Base-by-base conservation (phyloP, 2,329 filamentous ascomycete genomes). In the Colletotrichum caudatum region DNA sequence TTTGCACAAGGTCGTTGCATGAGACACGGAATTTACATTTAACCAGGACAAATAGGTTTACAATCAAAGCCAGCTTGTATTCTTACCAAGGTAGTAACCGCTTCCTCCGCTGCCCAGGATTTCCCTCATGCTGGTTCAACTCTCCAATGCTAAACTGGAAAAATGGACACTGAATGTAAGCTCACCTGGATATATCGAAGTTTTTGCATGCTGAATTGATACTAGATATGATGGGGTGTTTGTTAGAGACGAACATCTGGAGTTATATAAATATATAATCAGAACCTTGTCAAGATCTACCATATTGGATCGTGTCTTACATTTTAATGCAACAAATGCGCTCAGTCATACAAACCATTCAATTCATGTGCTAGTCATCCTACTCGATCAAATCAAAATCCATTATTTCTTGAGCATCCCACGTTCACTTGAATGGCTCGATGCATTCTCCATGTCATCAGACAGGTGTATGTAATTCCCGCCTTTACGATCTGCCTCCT, bases 381-480 rank as follows among this genome's bases (percentile, higher is more conserved):
- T 41, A 50, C 18, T 50, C 33, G 50, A 66, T 23, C 26, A 41
- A 59, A 26, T 39, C 8, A 12, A 48, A 16, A 12, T 18, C 33
- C 64, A n/a, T 71, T 64, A 64, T 7, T 60, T 59, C 53, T 69
- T 71, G 46, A 71, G 33, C 2, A 71, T 69, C 4, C 59, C 65
- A n/a, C 64, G 58, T 6, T 71, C 59, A 14, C 64, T 71, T 7
- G 59, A 71, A 20, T 69, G 69, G 44, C 46, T 69, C 1, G 69
- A 64, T 0, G 59, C 59, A 50, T 68, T 71, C 39, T 71, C 69
- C 59, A 60, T 53, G 5, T 71, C 65, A n/a, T 69, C 69, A 5
- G 69, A 53, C 18, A 71, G 59, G 64, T 71, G 66, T 26, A 69
- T 59, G 26, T 69, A 69, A 12, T 46, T 59, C 23, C 69, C 59